A percentile compares a stretch with the other conserved stretches of the same genome.
phyloP scores from a whole-genome alignment of 352 stramenopile species.

The Phytophthora palmivora region DNA sequence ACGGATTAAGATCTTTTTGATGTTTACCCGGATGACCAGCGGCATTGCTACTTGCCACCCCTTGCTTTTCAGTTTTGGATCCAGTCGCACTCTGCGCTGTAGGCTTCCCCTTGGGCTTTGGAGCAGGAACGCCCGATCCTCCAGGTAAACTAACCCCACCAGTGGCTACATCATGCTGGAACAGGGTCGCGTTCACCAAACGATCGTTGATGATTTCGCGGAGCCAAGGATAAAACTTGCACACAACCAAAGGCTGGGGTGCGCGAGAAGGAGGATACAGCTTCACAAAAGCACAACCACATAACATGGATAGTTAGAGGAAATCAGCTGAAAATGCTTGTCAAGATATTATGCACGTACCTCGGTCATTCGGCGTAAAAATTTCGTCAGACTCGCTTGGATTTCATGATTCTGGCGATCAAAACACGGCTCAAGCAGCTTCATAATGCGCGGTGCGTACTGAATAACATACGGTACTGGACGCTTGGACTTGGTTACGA shows the following conservation, averaged over 20 bases:
- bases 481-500: constrained; percentile 77
- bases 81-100: constrained; percentile 31
- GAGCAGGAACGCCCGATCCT: constrained; percentile 13
- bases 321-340: not conserved
- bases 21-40: constrained; percentile 39
- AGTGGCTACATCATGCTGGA: constrained; percentile 60
- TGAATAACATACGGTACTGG: constrained; percentile 86
- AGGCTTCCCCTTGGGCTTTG: constrained; percentile 55
- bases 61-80: constrained; percentile 38
- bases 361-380: constrained; percentile 79
- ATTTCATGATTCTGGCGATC: constrained; percentile 85
- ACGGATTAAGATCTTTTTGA: constrained; percentile 52
- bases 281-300: constrained; percentile 36
- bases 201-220: constrained; percentile 87
- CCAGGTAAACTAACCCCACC: constrained; percentile 13
- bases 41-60: constrained; percentile 16
- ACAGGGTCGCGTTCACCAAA: constrained; percentile 66
- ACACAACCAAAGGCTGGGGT: constrained; percentile 75
- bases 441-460: constrained; percentile 90
- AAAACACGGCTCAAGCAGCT: constrained; percentile 90
- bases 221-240: constrained; percentile 91
- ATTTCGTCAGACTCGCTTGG: constrained; percentile 70
- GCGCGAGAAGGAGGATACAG: constrained; percentile 78
- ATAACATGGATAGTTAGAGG: constrained; percentile 7
- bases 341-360: constrained; percentile 32